Percentiles rank a stretch among this genome's conserved stretches.
Evolutionary conservation across 805 yeast species (phyloP).

Genomic region (Diddensiella santjacobensis): DNA sequence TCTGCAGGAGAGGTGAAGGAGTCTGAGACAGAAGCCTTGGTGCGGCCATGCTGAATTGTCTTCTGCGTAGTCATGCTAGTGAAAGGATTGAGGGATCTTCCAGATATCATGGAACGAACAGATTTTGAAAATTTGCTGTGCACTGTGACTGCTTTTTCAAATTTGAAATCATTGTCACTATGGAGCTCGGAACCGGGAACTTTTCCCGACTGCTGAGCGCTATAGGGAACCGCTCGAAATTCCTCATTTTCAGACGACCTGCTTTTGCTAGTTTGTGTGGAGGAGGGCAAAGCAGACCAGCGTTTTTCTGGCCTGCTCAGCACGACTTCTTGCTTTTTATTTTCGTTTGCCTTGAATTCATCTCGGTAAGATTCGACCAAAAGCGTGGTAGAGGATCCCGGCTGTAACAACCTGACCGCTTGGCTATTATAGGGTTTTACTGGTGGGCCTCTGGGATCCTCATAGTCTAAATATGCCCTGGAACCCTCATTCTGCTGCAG

Average conservation of each 20-base stretch:
- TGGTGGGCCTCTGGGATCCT: background rate
- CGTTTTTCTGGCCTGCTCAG: background rate
- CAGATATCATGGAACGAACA: background rate
- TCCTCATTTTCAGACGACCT: background rate
- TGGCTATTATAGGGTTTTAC: background rate
- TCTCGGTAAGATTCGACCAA: background rate
- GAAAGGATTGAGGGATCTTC: background rate
- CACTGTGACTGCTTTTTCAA: background rate
- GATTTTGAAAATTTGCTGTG: background rate
- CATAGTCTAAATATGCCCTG: background rate
- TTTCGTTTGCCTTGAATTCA: background rate
- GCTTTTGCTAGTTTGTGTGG: background rate
- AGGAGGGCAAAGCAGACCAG: background rate
- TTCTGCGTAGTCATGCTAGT: background rate
- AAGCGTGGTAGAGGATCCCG: background rate
- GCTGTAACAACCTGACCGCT: background rate
- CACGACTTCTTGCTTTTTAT: background rate
- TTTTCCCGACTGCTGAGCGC: background rate
- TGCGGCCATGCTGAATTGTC: background rate
- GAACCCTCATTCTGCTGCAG: background rate
- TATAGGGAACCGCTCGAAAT: background rate
- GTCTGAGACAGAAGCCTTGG: background rate
- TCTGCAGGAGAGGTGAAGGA: background rate
- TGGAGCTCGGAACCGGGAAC: background rate
- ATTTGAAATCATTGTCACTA: background rate